These are phyloP conservation scores for Coprinopsis cinerea DNA, from an alignment of 768 basidiomycete species.

Conservation along the genomic window DNA sequence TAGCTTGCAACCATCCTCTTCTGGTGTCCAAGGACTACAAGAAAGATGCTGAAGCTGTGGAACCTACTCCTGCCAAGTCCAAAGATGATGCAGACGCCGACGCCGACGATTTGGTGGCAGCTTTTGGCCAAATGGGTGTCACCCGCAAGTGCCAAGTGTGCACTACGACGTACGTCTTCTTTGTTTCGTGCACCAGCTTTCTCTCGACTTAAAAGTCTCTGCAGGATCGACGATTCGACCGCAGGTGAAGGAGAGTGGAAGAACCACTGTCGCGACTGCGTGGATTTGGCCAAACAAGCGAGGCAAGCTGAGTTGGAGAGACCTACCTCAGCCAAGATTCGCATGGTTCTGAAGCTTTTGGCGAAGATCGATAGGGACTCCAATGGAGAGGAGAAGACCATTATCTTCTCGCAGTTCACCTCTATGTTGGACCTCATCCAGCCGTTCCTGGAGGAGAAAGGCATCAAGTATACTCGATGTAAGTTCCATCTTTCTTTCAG, in stretches of 20 bases:
- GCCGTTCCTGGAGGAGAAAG: conserved; percentile 67
- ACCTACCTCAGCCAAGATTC: conserved; percentile 80
- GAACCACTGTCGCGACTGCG: conserved; percentile 57
- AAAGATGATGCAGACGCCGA: conserved; percentile 50
- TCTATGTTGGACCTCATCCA: conserved; percentile 81
- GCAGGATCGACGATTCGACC: conserved; percentile 34
- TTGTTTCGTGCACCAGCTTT: not conserved
- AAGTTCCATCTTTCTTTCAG: conserved; percentile 30
- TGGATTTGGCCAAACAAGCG: conserved; percentile 43
- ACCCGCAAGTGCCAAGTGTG: conserved; percentile 76
- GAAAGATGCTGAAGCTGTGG: conserved; percentile 70
- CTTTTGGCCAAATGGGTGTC: conserved; percentile 68
- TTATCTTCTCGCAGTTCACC: conserved; percentile 94
- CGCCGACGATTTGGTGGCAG: conserved; percentile 68
- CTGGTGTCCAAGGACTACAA: conserved; percentile 75
- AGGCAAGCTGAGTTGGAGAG: conserved; percentile 45
- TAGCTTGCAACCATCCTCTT: conserved; percentile 88
- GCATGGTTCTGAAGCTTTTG: conserved; percentile 74
- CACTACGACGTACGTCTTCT: conserved; percentile 50
- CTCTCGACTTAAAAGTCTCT: conserved; percentile 1
- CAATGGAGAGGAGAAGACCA: conserved; percentile 76
- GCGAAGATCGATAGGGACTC: conserved; percentile 54
- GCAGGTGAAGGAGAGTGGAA: conserved; percentile 32
- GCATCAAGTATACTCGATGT: conserved; percentile 82
- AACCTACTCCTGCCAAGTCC: conserved; percentile 49